Base-by-base conservation (phyloP, 78 protist genomes). In the Cavenderia fasciculata region DNA sequence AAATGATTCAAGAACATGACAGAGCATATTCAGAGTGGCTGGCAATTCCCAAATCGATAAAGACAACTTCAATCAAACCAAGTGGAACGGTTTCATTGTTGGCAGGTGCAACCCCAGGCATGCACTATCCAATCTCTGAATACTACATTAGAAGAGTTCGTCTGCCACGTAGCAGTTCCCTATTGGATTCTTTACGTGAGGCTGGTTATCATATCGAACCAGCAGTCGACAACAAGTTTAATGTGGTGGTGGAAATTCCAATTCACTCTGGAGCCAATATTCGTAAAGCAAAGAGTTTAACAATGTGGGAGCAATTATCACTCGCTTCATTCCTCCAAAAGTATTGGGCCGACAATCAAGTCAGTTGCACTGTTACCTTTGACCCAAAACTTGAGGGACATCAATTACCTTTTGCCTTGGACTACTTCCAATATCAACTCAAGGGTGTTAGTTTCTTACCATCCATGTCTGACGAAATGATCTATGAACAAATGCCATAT, bases 241-340 rank as follows among this genome's bases (percentile, higher is more conserved):
- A 65, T 19, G 44, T 74, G 51, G 74, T 61, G 1, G 97, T 96
- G 6, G 89, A 89, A 59, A 94, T 97, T 70, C 97, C 98, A 33
- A 84, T 97, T 57, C 98, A 96, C 59, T 54, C 86, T 2, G 96
- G 97, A 6, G 72, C 94, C 31, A 85, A 93, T 16, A 70, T 93
- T 31, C 46, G 93, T 38, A 51, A 49, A 11, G 85, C 79, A 23
- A 84, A 88, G 94, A 25, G 25, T 76, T 16, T 52, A 1, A 36
- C 95, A 4, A 96, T 97, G 95, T 96, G 98, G 98, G 98, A 97
- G 74, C 98, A 97, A 82, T 52, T 97, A n/a, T 56, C 82, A 21
- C 51, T 97, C 2, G 98, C 98, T 0, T 27, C 98, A 36, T 97
- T 97, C 40, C 73, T 96, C 44, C 98, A 97, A 71, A 71, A 74